Base-by-base conservation (phyloP, 2,329 filamentous ascomycete genomes). In the Diaporthe longicolla region DNA sequence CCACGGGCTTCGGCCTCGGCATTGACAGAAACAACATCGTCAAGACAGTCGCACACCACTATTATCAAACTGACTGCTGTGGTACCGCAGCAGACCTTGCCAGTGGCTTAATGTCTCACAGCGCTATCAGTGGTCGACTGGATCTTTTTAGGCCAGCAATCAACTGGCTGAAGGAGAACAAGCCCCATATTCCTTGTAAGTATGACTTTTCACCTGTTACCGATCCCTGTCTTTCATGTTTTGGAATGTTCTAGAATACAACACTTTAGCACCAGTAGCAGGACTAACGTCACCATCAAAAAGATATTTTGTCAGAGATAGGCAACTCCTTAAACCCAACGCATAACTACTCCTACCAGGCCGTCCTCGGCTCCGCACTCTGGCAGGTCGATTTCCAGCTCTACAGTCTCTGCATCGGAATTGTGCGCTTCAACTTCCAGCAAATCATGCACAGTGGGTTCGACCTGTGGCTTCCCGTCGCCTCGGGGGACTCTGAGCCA, bases 361-460 rank as follows among this genome's bases (percentile, higher is more conserved):
- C 79, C 4, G 78, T 80, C 6, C 80, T 84, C 21, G 82, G 82
- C 21, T 81, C 80, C 13, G 81, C 82, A 7, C 78, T 83, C 4
- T 83, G 82, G 82, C 81, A 82, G 73, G 80, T 82, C 19, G 82
- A 83, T 70, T 82, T 82, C 76, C 83, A 83, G 74, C 78, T 84
- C 0, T 83, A 83, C 71, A 72, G 76, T 61, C 80, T 83, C 76
- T 76, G 73, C 48, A 78, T 83, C n/a, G 82, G 82, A 58, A 74
- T 83, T 35, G 73, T 76, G 11, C 79, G 82, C 21, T 81, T 84
- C 77, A 81, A 84, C 75, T 82, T 82, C 72, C 82, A 84, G 77
- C 82, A 83, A 74, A 82, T 82, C 71, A 82, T 83, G 82, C 81
- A 81, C 75, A 77, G 79, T 4, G 74, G 74, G 3, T 75, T 72